Conservation (phyloP, 176 grass and related monocot genomes). For the Neostapfia colusana region DNA sequence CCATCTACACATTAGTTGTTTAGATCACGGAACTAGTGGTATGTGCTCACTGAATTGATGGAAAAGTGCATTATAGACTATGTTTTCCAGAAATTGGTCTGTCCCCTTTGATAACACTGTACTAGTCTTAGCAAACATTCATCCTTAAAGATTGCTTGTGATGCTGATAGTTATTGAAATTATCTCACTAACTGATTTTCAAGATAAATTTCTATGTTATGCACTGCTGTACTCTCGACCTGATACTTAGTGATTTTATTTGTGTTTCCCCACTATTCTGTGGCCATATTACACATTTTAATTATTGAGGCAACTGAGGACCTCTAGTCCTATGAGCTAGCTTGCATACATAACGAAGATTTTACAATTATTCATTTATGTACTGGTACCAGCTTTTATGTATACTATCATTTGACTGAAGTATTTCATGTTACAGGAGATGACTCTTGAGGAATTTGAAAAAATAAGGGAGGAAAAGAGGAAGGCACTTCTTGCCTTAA, state of each 20-base stretch:
- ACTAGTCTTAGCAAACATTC: neutral
- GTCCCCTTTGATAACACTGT: neutral
- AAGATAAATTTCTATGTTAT: neutral
- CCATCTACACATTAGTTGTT: neutral
- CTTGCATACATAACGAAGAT: neutral
- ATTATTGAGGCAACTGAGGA: neutral
- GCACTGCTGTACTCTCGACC: neutral
- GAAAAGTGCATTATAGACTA: neutral
- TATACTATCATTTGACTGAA: neutral
- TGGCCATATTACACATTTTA: neutral
- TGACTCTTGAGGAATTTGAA: constrained; percentile 96
- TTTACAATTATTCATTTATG: neutral
- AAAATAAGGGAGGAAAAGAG: constrained; percentile 86
- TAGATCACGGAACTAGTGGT: neutral
- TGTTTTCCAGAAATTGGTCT: neutral
- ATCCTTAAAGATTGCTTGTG: neutral
- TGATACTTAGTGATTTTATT: neutral
- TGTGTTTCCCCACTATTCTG: neutral
- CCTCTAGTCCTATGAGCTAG: neutral
- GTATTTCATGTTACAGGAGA: constrained; percentile 61
- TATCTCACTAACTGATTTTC: neutral
- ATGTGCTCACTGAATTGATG: neutral
- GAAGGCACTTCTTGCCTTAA: constrained; percentile 67
- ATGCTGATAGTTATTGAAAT: neutral
- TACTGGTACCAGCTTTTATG: neutral